These are phyloP conservation scores for Teunomyces tritomae DNA, from an alignment of 805 yeast species.

Conservation along the genomic window DNA sequence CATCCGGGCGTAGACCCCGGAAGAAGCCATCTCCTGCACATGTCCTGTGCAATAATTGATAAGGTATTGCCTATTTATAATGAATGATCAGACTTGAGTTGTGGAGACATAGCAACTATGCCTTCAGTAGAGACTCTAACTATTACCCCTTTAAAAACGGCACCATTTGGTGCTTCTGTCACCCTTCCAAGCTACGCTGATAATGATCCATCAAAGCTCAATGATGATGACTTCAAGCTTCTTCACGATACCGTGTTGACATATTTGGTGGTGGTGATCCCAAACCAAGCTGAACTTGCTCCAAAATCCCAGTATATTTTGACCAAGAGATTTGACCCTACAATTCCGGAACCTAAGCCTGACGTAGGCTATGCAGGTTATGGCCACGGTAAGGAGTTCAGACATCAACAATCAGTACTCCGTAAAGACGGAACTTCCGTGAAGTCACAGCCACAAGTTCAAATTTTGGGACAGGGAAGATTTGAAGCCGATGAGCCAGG, in stretches of 20 bases:
- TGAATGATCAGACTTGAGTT: neutral
- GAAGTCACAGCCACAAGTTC: slow-evolving; percentile 84
- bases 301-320: slow-evolving; percentile 76
- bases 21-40: neutral
- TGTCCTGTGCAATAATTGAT: neutral
- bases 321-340: slow-evolving; percentile 77
- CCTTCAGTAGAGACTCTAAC: slow-evolving; percentile 6
- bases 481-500: slow-evolving; percentile 56
- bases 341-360: slow-evolving; percentile 43
- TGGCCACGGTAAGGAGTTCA: slow-evolving; percentile 78
- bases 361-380: slow-evolving; percentile 50
- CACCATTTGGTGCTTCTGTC: slow-evolving; percentile 69
- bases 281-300: slow-evolving; percentile 61
- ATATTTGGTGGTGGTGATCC: slow-evolving; percentile 72
- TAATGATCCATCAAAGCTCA: slow-evolving; percentile 69
- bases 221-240: slow-evolving; percentile 59
- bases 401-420: slow-evolving; percentile 56
- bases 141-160: slow-evolving; percentile 46
- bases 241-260: slow-evolving; percentile 65
- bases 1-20: neutral
- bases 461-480: slow-evolving; percentile 80
- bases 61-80: neutral
- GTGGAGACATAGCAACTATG: slow-evolving; percentile 2
- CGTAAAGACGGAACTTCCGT: slow-evolving; percentile 79
- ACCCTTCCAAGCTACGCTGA: slow-evolving; percentile 60